phyloP scores from a whole-genome alignment of 495 filamentous ascomycete species.

The Penicillium turbatum region DNA sequence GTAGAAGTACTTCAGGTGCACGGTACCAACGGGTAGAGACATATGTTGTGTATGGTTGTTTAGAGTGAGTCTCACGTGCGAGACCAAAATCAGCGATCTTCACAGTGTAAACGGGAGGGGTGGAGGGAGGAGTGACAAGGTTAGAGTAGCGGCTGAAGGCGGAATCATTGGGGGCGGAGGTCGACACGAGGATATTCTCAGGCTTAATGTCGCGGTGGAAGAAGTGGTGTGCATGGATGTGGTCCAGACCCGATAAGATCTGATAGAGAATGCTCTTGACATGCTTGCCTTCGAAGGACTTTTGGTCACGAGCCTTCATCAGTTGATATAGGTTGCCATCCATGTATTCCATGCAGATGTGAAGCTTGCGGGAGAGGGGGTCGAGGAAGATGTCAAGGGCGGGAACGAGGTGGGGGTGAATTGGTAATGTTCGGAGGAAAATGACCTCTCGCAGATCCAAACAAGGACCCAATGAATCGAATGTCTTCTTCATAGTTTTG shows the following conservation, averaged over 20 bases:
- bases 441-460: constrained; percentile 93
- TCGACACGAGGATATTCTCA: constrained; percentile 97
- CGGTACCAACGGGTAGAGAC: constrained; percentile 99
- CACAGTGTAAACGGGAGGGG: constrained; percentile 87
- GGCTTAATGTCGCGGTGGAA: constrained; percentile 99
- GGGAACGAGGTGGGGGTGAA: constrained; percentile 87
- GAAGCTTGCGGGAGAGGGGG: constrained; percentile 88
- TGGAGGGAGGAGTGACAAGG: constrained; percentile 89
- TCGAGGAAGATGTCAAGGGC: constrained; percentile 99
- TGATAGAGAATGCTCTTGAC: constrained; percentile 98
- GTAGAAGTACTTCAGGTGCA: constrained; percentile 89
- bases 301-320: constrained; percentile 97
- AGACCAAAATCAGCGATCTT: constrained; percentile 99
- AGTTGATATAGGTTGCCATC: constrained; percentile 98
- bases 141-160: constrained; percentile 89
- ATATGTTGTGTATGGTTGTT: constrained; percentile 94
- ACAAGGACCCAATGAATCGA: constrained; percentile 85
- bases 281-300: constrained; percentile 78
- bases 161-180: constrained; percentile 77
- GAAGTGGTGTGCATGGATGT: constrained; percentile 95
- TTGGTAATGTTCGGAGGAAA: constrained; percentile 83
- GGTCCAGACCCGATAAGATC: constrained; percentile 91
- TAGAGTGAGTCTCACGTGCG: constrained; percentile 95
- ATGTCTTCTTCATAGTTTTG: constrained; percentile 99
- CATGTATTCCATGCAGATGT: constrained; percentile 99